These are phyloP conservation scores for Dianthus caryophyllus DNA, from an alignment of 148 eudicot genomes.

Conservation along the genomic window DNA sequence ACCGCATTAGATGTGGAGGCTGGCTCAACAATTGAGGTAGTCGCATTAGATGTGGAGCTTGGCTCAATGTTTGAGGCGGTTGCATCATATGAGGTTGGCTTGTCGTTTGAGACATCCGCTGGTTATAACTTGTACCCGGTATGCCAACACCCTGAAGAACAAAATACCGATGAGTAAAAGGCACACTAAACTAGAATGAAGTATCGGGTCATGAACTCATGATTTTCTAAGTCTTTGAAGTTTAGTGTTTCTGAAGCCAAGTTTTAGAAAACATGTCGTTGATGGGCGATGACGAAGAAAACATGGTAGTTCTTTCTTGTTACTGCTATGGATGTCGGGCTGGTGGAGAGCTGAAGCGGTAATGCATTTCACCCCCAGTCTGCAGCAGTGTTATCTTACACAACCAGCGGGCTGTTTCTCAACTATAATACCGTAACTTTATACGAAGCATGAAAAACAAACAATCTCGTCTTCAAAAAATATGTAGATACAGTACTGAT, in stretches of 20 bases:
- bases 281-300: not conserved
- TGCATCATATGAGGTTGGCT: constrained; percentile 31
- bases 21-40: constrained; percentile 34
- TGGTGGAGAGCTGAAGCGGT: too few relatives aligned
- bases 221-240: too few relatives aligned
- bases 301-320: not conserved
- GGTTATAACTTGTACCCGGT: constrained; percentile 28
- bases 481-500: too few relatives aligned
- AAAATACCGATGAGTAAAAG: constrained; percentile 7
- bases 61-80: constrained; percentile 30
- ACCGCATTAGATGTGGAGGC: constrained; percentile 36
- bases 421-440: not conserved
- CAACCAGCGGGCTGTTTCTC: not conserved
- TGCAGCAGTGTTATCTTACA: too few relatives aligned
- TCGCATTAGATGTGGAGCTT: constrained; percentile 40
- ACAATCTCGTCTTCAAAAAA: not conserved
- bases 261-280: too few relatives aligned
- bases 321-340: too few relatives aligned
- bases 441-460: not conserved
- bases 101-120: constrained; percentile 29
- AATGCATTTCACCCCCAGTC: too few relatives aligned
- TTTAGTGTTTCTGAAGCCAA: too few relatives aligned
- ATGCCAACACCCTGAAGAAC: constrained; percentile 29
- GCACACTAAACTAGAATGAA: constrained; percentile 1
- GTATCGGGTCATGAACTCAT: too few relatives aligned